phyloP scores from a whole-genome alignment of 2,329 filamentous ascomycete genomes.

The Tolypocladium inflatum region DNA sequence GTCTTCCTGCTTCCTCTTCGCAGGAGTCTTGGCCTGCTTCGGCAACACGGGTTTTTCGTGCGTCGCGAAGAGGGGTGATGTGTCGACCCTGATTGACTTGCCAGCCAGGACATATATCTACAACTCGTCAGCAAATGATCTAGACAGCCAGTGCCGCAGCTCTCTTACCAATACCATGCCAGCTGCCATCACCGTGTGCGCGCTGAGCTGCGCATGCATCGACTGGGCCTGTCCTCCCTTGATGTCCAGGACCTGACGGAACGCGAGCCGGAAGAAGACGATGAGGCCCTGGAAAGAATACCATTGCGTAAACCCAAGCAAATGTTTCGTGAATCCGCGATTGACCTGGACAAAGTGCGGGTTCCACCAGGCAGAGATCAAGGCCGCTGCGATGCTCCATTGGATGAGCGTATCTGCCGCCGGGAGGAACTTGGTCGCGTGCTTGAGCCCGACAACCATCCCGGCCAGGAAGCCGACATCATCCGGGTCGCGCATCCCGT shows the following conservation, averaged over 20 bases:
- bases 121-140: conserved; percentile 10
- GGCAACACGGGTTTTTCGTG: conserved; percentile 12
- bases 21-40: conserved; percentile 13
- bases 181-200: conserved; percentile 44
- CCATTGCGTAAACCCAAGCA: conserved; percentile 53
- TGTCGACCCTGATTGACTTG: conserved; percentile 44
- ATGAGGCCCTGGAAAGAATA: conserved; percentile 56
- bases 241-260: conserved; percentile 31
- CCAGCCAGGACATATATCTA: conserved; percentile 36
- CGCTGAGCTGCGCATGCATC: conserved; percentile 32
- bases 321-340: conserved; percentile 49
- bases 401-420: conserved; percentile 29
- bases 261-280: conserved; percentile 43
- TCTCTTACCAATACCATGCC: conserved; percentile 45
- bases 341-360: conserved; percentile 51
- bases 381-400: conserved; percentile 37
- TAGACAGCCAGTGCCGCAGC: background rate
- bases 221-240: conserved; percentile 27
- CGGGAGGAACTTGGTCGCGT: conserved; percentile 25
- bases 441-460: conserved; percentile 6
- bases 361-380: conserved; percentile 58
- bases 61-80: conserved; percentile 40
- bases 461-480: conserved; percentile 10
- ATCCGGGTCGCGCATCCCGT: conserved; percentile 24
- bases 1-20: conserved; percentile 18